phyloP scores from a whole-genome alignment of 768 basidiomycete genomes.

The Trichaptum fuscoviolaceum region DNA sequence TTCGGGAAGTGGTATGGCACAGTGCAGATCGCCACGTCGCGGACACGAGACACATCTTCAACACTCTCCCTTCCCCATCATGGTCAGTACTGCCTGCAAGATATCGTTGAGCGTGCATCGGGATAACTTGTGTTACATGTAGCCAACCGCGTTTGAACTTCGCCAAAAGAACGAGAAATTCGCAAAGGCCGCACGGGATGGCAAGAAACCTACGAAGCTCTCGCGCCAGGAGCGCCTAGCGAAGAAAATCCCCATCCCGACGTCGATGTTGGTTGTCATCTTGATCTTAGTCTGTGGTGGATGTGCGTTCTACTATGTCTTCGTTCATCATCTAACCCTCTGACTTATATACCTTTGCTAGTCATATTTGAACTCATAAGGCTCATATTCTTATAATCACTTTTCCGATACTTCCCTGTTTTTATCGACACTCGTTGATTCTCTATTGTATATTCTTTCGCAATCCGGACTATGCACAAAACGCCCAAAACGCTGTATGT shows the following conservation, averaged over 20 bases:
- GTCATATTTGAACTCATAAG: constrained; percentile 71
- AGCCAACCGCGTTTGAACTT: constrained; percentile 83
- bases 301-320: constrained; percentile 41
- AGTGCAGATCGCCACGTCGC: constrained; percentile 7
- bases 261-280: constrained; percentile 70
- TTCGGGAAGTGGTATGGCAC: not conserved
- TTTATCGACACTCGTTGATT: not conserved
- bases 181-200: constrained; percentile 62
- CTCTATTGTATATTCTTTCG: not conserved
- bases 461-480: not conserved
- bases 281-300: constrained; percentile 78
- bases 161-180: constrained; percentile 79
- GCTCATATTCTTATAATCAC: constrained; percentile 57
- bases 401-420: not conserved
- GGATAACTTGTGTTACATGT: not conserved
- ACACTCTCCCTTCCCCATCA: not conserved
- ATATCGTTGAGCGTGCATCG: not conserved
- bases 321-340: constrained; percentile 4
- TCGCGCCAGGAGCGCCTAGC: constrained; percentile 67
- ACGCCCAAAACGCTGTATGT: not conserved
- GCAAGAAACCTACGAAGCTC: constrained; percentile 70
- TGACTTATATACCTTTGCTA: constrained; percentile 22
- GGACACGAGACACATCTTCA: not conserved
- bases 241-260: constrained; percentile 69
- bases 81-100: constrained; percentile 5